phyloP scores from a whole-genome alignment of 108 stramenopile genomes.

The Nannochloropsis granulata region DNA sequence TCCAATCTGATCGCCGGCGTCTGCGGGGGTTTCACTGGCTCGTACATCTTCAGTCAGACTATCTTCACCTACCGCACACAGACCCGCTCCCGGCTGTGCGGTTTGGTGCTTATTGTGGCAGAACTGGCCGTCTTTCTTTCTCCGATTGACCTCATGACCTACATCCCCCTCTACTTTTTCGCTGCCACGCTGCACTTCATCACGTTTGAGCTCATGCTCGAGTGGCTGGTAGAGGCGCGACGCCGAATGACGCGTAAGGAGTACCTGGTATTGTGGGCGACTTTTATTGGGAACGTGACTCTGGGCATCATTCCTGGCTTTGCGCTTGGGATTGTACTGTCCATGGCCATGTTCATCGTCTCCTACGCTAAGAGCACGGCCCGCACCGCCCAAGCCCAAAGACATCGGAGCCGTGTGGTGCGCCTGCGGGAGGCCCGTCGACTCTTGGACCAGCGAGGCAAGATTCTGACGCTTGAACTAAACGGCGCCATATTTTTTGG shows the following conservation, averaged over 20 bases:
- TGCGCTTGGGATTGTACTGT: slow-evolving; percentile 44
- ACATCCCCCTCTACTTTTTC: slow-evolving; percentile 82
- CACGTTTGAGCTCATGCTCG: slow-evolving; percentile 72
- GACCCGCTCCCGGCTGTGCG: slow-evolving; percentile 56
- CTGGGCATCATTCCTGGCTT: slow-evolving; percentile 75
- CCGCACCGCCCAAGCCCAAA: neutral
- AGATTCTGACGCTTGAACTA: neutral
- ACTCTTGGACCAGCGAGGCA: neutral
- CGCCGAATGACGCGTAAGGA: slow-evolving; percentile 52
- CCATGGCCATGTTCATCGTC: slow-evolving; percentile 22
- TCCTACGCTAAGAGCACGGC: slow-evolving; percentile 7
- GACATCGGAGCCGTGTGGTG: slow-evolving; percentile 10
- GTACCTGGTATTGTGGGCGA: slow-evolving; percentile 56
- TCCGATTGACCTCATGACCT: slow-evolving; percentile 59
- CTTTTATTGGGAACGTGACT: slow-evolving; percentile 62
- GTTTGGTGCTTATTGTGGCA: slow-evolving; percentile 52
- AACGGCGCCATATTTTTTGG: slow-evolving; percentile 28
- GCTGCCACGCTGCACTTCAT: slow-evolving; percentile 78
- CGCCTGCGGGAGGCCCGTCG: slow-evolving; percentile 1
- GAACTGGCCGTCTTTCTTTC: slow-evolving; percentile 51
- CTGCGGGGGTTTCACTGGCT: slow-evolving; percentile 76
- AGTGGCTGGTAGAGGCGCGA: slow-evolving; percentile 87
- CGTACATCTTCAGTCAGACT: slow-evolving; percentile 88
- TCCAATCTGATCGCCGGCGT: slow-evolving; percentile 75
- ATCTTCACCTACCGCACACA: slow-evolving; percentile 81